A percentile compares a stretch with the other conserved stretches of the same genome.
Conservation (phyloP, 331 rosid species). For the Quercus tomentella region DNA sequence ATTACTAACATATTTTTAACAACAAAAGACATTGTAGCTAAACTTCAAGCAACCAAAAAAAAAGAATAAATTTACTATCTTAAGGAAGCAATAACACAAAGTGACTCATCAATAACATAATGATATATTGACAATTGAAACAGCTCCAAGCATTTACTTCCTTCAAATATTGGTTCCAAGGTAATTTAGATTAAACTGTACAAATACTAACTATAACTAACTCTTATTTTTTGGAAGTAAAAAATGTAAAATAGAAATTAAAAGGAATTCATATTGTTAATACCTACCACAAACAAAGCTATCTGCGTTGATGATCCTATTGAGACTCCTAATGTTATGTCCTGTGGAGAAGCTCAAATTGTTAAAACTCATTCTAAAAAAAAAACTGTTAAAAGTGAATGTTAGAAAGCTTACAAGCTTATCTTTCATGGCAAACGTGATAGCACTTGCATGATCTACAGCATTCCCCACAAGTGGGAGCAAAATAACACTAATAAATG, state of each 20-base stretch:
- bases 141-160: not conserved
- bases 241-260: not conserved
- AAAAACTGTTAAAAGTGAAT: not conserved
- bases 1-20: not conserved
- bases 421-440: conserved; percentile 90
- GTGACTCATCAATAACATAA: not conserved
- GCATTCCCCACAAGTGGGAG: conserved; percentile 95
- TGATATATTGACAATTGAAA: not conserved
- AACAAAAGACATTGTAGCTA: no score
- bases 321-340: conserved; percentile 78
- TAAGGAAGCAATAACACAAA: not conserved
- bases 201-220: not conserved
- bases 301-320: conserved; percentile 88
- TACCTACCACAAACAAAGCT: conserved; percentile 74
- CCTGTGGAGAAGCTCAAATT: conserved; percentile 41
- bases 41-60: not conserved
- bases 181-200: no score
- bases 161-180: no score
- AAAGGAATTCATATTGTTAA: conserved; percentile 6
- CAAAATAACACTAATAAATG: conserved; percentile 80
- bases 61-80: not conserved
- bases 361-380: not conserved
- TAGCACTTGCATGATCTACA: conserved; percentile 92
- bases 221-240: not conserved
- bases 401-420: conserved; percentile 58